Percentiles rank a stretch among this genome's conserved stretches.
phyloP scores from a whole-genome alignment of 2,329 filamentous ascomycete genomes.

The Exutisphaerella laricina region DNA sequence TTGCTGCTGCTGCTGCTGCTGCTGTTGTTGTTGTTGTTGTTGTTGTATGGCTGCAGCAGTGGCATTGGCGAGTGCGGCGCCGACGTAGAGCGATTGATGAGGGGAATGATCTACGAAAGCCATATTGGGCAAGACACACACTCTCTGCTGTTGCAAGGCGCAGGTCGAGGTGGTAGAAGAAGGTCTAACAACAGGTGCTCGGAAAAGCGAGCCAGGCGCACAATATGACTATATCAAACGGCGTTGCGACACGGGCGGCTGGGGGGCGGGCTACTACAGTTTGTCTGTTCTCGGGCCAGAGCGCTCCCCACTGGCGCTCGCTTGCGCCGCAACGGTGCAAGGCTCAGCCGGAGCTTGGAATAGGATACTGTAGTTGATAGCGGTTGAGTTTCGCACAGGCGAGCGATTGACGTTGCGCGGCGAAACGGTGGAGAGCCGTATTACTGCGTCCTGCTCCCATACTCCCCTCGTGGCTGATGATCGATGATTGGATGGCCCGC shows the following conservation, averaged over 20 bases:
- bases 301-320: neutral
- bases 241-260: neutral
- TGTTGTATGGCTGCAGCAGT: neutral
- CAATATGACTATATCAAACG: neutral
- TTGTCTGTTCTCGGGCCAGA: neutral
- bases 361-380: neutral
- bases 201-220: neutral
- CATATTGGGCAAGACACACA: neutral
- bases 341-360: neutral
- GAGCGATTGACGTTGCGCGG: neutral
- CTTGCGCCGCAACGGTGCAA: neutral
- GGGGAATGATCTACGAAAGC: neutral
- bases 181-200: neutral
- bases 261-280: neutral
- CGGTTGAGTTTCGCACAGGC: neutral
- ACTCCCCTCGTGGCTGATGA: neutral
- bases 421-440: constrained; percentile 4
- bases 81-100: constrained; percentile 1
- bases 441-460: constrained; percentile 1
- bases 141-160: neutral
- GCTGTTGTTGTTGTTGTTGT: too few relatives aligned
- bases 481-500: neutral
- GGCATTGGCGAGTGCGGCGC: neutral
- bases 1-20: too few relatives aligned
- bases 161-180: neutral